Conservation (phyloP, 768 basidiomycete species). For the Omphalotus guepiniiformis region DNA sequence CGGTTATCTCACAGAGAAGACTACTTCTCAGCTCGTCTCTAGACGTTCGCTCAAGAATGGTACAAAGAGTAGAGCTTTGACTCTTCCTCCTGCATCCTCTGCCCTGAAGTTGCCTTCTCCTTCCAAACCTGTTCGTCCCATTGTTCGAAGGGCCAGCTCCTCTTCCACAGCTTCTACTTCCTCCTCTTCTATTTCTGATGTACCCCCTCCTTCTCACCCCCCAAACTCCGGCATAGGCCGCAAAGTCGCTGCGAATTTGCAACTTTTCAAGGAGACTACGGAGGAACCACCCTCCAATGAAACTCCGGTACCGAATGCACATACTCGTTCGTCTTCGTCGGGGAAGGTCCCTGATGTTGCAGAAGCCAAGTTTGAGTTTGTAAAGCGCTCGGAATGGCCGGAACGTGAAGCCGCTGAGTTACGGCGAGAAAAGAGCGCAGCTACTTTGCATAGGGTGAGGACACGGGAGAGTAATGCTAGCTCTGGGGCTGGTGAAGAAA, state of each 20-base stretch:
- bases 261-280: slow-evolving; percentile 75
- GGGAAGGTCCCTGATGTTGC: slow-evolving; percentile 51
- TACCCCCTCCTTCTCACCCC: slow-evolving; percentile 20
- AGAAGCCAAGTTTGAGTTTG: slow-evolving; percentile 72
- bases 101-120: slow-evolving; percentile 13
- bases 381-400: slow-evolving; percentile 83
- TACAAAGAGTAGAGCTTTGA: slow-evolving; percentile 8
- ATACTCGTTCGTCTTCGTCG: slow-evolving; percentile 19
- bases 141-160: slow-evolving; percentile 31
- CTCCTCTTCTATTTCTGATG: slow-evolving; percentile 30
- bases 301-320: slow-evolving; percentile 22
- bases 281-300: slow-evolving; percentile 30
- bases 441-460: slow-evolving; percentile 50
- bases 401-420: slow-evolving; percentile 71
- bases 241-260: slow-evolving; percentile 79
- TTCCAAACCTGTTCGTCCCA: slow-evolving; percentile 27
- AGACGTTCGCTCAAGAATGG: neutral
- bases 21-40: neutral
- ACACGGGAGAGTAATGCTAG: slow-evolving; percentile 41
- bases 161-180: slow-evolving; percentile 30
- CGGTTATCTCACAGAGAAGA: slow-evolving; percentile 9
- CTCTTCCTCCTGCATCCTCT: slow-evolving; percentile 9
- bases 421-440: slow-evolving; percentile 64
- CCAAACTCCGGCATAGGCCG: slow-evolving; percentile 56
- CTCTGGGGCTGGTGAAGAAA: slow-evolving; percentile 23